Evolutionary conservation across 2,329 filamentous ascomycete genomes (phyloP), one percentile per base, ranked within the genome.

Genomic region (Sclerotinia subarctica): DNA sequence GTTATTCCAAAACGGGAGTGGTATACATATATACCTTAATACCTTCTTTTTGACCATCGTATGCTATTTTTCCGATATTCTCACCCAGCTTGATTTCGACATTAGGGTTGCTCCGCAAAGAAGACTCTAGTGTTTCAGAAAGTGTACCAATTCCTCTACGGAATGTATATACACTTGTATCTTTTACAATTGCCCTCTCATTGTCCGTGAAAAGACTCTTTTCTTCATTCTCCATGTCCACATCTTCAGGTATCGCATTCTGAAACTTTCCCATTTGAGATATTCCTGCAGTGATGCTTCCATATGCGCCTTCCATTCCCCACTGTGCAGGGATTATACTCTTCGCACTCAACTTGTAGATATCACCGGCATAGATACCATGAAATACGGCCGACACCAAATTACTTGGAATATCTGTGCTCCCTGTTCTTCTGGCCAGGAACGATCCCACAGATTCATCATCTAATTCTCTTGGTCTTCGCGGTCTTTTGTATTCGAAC

Each of bases 281-380:
- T 6, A n/a, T 17, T 26, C 35, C 42, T 10, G 64, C 70, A 35
- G 42, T 69, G 4, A 76, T 26, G 46, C 69, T 73, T 11, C 73
- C 74, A 63, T 68, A 54, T 7, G 58, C 10, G 0, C 35, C 60
- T 53, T 77, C 76, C 26, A 67, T 52, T 52, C 71, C 46, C 73
- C 73, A 77, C 4, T 69, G n/a, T n/a, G 51, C 52, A 0, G 74
- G 69, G 32, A 75, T 42, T 47, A 91, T 81, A 63, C 86, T 88
- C 73, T 87, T 87, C 59, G 87, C 87, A 78, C 93, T 97, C 63
- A 98, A 82, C 76, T 90, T 85, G 77, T 91, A 88, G 59, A 96
- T 87, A 78, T 97, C 91, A 6, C 95, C 95, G 29, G 94, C 95
- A 78, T 96, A 97, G 69, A 98, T 93, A 53, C 95, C 95, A 78